Conservation (phyloP, 148 eudicot genomes). For the Dianthus caryophyllus region DNA sequence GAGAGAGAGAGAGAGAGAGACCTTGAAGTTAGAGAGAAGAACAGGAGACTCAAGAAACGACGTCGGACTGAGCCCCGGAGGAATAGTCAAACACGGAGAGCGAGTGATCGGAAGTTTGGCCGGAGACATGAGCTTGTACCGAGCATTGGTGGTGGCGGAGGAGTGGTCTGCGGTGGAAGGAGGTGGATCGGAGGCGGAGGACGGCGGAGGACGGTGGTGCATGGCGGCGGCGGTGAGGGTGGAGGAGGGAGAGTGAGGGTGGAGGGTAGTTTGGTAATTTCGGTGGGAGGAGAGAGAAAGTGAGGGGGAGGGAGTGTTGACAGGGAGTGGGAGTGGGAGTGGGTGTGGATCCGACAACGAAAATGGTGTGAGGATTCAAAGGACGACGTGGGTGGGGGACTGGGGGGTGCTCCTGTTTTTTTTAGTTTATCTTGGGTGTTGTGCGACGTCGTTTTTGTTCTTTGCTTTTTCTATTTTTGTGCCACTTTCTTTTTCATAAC, state of each 20-base stretch:
- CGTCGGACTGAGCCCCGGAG: slow-evolving; percentile 84
- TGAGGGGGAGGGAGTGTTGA: slow-evolving; percentile 29
- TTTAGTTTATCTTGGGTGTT: no score
- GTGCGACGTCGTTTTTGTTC: not conserved
- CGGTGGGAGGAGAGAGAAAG: not conserved
- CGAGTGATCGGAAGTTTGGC: slow-evolving; percentile 86
- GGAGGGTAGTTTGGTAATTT: slow-evolving; percentile 29
- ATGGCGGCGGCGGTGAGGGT: not conserved
- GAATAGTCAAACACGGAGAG: slow-evolving; percentile 62
- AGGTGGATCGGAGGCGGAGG: not conserved
- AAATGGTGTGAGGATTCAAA: not conserved
- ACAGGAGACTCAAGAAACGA: slow-evolving; percentile 97
- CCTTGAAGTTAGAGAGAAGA: slow-evolving; percentile 88
- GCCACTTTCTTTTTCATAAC: no score
- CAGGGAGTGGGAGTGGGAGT: slow-evolving; percentile 24
- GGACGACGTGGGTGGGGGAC: slow-evolving; percentile 4
- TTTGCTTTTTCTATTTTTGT: no score
- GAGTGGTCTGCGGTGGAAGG: slow-evolving; percentile 15
- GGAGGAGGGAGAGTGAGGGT: not conserved
- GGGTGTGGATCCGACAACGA: slow-evolving; percentile 21
- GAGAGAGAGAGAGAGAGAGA: slow-evolving; percentile 8
- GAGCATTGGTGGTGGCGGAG: slow-evolving; percentile 29
- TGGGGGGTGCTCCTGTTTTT: no score
- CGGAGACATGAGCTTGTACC: slow-evolving; percentile 86
- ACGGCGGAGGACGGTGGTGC: slow-evolving; percentile 3